phyloP scores from a whole-genome alignment of 148 eudicot genomes.

The Silene conica region DNA sequence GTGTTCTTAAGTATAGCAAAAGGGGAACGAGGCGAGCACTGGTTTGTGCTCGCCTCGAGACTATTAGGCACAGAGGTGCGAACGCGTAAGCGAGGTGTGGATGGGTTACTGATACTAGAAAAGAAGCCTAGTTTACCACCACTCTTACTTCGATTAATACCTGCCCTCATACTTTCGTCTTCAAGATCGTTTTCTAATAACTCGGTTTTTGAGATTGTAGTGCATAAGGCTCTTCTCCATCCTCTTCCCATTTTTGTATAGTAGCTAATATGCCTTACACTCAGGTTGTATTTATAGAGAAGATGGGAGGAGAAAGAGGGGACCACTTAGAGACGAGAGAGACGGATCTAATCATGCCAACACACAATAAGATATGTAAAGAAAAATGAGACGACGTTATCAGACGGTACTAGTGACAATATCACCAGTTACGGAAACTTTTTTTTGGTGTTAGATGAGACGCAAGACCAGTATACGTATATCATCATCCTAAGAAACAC shows the following conservation, averaged over 20 bases:
- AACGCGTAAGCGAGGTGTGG: slow-evolving; percentile 41
- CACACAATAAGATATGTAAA: not conserved
- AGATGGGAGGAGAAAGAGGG: not conserved
- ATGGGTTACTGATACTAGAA: slow-evolving; percentile 46
- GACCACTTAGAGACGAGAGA: not conserved
- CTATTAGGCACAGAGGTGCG: slow-evolving; percentile 2
- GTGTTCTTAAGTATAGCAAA: slow-evolving; percentile 67
- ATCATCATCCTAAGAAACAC: no score
- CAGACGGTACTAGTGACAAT: no score
- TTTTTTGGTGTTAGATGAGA: no score
- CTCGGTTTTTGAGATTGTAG: slow-evolving; percentile 42
- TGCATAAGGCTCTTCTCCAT: slow-evolving; percentile 93
- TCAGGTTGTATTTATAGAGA: not conserved
- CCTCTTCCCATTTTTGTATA: slow-evolving; percentile 51
- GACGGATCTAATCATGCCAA: slow-evolving; percentile 24
- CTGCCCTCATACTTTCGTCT: not conserved
- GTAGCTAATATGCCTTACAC: not conserved
- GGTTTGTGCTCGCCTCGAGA: slow-evolving; percentile 40
- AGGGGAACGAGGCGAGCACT: slow-evolving; percentile 82
- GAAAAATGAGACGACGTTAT: no score
- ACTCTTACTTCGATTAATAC: not conserved
- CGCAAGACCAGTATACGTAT: no score
- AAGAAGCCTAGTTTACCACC: slow-evolving; percentile 39
- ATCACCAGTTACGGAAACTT: no score
- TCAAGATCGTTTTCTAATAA: not conserved